phyloP scores from a whole-genome alignment of 2,329 filamentous ascomycete species.

The Akanthomyces muscarius region DNA sequence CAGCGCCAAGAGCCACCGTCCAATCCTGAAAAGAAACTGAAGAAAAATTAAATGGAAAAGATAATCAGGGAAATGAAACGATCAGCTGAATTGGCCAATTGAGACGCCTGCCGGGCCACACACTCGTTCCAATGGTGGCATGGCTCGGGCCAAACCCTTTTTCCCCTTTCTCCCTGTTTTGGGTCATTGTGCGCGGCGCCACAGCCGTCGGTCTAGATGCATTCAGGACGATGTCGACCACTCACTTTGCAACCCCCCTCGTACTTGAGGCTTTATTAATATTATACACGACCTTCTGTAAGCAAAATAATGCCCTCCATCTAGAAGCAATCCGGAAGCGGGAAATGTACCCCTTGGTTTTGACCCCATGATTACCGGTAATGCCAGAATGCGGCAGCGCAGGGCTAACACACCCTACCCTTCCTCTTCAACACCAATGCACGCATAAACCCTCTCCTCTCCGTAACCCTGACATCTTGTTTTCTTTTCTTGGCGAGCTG shows the following conservation, averaged over 20 bases:
- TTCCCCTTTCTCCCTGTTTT: not conserved
- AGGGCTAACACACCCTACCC: too few relatives aligned
- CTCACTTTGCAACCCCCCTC: not conserved
- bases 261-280: too few relatives aligned
- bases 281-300: too few relatives aligned
- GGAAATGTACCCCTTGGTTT: too few relatives aligned
- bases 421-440: not conserved
- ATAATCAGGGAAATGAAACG: not conserved
- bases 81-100: conserved; percentile 8
- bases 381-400: too few relatives aligned
- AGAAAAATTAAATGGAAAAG: not conserved
- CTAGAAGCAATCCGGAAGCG: too few relatives aligned
- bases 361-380: too few relatives aligned
- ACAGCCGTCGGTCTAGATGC: not conserved
- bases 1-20: too few relatives aligned
- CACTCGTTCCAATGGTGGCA: not conserved
- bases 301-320: too few relatives aligned
- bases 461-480: not conserved
- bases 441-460: not conserved
- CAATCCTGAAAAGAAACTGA: not conserved
- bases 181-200: not conserved
- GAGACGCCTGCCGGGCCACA: not conserved
- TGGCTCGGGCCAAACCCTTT: not conserved
- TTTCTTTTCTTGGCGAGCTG: too few relatives aligned
- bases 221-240: not conserved